phyloP scores from a whole-genome alignment of 2,329 filamentous ascomycete species.

The Paecilomyces sp. region DNA sequence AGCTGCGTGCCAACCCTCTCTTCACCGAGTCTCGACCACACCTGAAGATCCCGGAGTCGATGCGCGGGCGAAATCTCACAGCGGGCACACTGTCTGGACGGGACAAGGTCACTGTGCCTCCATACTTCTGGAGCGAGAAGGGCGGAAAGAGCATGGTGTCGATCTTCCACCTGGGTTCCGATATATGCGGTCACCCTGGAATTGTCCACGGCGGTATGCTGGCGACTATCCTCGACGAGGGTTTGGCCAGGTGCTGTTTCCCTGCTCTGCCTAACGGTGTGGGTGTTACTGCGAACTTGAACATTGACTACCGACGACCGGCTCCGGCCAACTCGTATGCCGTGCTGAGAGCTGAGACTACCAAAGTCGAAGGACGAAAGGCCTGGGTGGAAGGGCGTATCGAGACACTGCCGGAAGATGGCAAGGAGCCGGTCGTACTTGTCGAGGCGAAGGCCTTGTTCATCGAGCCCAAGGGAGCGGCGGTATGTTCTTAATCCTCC shows the following conservation, averaged over 20 bases:
- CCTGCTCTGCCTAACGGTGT: conserved; percentile 76
- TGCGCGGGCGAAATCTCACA: conserved; percentile 71
- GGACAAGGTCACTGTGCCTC: conserved; percentile 71
- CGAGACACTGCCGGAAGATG: conserved; percentile 64
- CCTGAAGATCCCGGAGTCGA: conserved; percentile 68
- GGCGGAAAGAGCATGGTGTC: conserved; percentile 63
- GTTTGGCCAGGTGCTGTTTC: conserved; percentile 81
- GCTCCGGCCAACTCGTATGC: conserved; percentile 68
- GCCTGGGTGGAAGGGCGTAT: conserved; percentile 87
- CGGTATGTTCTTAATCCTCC: conserved; percentile 47
- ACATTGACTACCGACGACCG: conserved; percentile 73
- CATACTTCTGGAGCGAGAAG: conserved; percentile 66
- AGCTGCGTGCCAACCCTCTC: conserved; percentile 58
- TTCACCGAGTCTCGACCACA: conserved; percentile 76
- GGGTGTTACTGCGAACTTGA: conserved; percentile 79
- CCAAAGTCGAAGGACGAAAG: conserved; percentile 84
- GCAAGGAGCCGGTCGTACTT: conserved; percentile 58
- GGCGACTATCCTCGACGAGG: conserved; percentile 90
- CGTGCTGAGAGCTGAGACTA: conserved; percentile 71
- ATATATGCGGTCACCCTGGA: conserved; percentile 81
- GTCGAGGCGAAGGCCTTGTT: conserved; percentile 83
- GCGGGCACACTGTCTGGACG: conserved; percentile 70
- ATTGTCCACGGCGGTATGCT: conserved; percentile 86
- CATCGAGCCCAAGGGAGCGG: conserved; percentile 77
- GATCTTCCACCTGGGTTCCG: conserved; percentile 68